Percentiles rank a stretch among this genome's conserved stretches.
phyloP scores from a whole-genome alignment of 805 yeast genomes.

The Spathaspora arborariae region DNA sequence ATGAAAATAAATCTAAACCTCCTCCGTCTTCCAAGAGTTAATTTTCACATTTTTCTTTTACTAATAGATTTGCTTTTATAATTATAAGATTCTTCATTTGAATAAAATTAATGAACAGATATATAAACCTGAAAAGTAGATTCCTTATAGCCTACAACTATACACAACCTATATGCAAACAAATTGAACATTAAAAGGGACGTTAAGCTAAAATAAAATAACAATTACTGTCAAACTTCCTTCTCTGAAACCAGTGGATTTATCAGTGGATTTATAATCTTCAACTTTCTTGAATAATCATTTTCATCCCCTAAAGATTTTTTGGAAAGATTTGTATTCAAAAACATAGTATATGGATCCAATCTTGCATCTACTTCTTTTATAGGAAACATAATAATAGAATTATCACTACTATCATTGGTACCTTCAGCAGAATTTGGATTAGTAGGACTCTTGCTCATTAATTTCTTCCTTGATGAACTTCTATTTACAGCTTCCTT shows the following conservation, averaged over 20 bases:
- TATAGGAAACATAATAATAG: slow-evolving; percentile 31
- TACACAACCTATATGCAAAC: not conserved
- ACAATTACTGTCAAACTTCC: not conserved
- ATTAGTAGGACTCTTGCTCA: slow-evolving; percentile 3
- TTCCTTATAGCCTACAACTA: not conserved
- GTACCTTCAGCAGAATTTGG: not conserved
- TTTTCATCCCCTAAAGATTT: slow-evolving; percentile 31
- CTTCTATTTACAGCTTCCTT: slow-evolving; percentile 22
- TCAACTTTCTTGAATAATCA: slow-evolving; percentile 33
- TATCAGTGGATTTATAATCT: slow-evolving; percentile 23
- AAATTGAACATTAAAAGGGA: not conserved
- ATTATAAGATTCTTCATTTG: not conserved
- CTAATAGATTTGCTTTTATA: not conserved
- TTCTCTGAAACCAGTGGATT: slow-evolving; percentile 15
- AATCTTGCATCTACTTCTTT: slow-evolving; percentile 24
- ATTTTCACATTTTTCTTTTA: not conserved
- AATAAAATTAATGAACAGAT: not conserved
- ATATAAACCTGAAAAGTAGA: not conserved
- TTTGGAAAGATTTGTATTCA: slow-evolving; percentile 21
- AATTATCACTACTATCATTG: slow-evolving; percentile 10
- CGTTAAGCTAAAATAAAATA: not conserved
- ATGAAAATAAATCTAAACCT: slow-evolving; percentile 22
- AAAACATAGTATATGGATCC: slow-evolving; percentile 23
- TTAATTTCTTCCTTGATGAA: slow-evolving; percentile 27
- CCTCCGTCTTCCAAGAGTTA: not conserved